Evolutionary conservation across 2,329 filamentous ascomycete genomes (phyloP).

Genomic region (Trichophyton simii): DNA sequence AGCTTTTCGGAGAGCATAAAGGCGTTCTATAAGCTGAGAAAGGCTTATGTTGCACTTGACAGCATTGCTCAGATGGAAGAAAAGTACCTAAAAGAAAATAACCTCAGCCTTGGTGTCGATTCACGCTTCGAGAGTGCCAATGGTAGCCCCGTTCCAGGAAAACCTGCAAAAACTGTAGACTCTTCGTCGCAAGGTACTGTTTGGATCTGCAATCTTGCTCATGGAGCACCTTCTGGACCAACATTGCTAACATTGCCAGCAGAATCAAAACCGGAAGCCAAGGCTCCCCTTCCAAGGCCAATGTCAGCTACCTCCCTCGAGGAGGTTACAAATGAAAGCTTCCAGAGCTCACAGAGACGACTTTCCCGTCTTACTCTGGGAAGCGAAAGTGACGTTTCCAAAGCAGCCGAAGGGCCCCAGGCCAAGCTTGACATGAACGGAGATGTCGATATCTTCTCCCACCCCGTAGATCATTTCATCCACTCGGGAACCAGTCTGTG

Average conservation of each 20-base stretch:
- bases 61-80: slow-evolving; percentile 64
- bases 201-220: background rate
- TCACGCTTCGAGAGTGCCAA: background rate
- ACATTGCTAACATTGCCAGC: background rate
- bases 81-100: slow-evolving; percentile 36
- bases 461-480: slow-evolving; percentile 74
- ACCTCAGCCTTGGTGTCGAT: background rate
- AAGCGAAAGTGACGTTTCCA: background rate
- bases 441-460: slow-evolving; percentile 52
- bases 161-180: background rate
- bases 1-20: slow-evolving; percentile 82
- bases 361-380: background rate
- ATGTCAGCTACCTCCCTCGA: background rate
- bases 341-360: background rate
- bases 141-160: background rate
- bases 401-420: background rate
- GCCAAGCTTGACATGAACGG: slow-evolving; percentile 15
- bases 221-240: background rate
- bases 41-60: slow-evolving; percentile 74
- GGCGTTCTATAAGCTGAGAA: slow-evolving; percentile 84
- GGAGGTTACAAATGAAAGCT: background rate
- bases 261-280: background rate
- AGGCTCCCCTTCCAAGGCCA: background rate
- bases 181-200: background rate
- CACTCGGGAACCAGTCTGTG: slow-evolving; percentile 82